Base-by-base conservation (phyloP, 176 grass and related monocot genomes). In the Lolium rigidum region DNA sequence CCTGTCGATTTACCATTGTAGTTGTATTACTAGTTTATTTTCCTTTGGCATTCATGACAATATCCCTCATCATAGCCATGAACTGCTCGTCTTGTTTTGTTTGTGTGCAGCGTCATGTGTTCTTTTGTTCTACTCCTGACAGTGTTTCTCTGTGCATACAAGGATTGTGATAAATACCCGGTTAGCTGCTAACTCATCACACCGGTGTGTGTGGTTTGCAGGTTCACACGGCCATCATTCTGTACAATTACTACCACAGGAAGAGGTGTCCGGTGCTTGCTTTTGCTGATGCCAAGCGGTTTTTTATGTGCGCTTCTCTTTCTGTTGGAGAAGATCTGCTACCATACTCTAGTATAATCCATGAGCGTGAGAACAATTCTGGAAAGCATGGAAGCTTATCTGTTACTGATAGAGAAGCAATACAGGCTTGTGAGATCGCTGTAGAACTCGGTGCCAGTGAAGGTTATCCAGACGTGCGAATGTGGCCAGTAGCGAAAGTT, bases 161-260 rank as follows among this genome's bases (percentile, higher is more conserved):
- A 37, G 64, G 26, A 6, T 72, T 59, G 67, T 75, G 28, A 49
- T 12, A 37, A 5, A 55, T 24, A 26, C 14, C 61, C 4, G 39
- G 18, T 46, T 10, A 10, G 38, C 39, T 71, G 68, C 68, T 71
- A 71, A 21, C 59, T 86, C 12, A 62, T 72, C 28, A 28, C 22
- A n/a, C 52, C 17, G 4, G 11, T 18, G 13, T 18, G 13, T 87
- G 10, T 62, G 3, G 60, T 21, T 73, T 74, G 59, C 83, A 98
- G 93, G 68, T 98, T 74, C 95, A 93, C 52, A 68, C 87, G 25
- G 21, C 87, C 61, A 87, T 90, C 24, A 41, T 97, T 64, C 58
- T 97, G 18, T 97, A 91, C 31, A 97, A 97, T 21, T 97, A 91
- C 73, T 95, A 92, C 83, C 87, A 98, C 47, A 66, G 89, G 16